Evolutionary conservation across 2,329 filamentous ascomycete species (phyloP).

Genomic region (Xylaria sp.): DNA sequence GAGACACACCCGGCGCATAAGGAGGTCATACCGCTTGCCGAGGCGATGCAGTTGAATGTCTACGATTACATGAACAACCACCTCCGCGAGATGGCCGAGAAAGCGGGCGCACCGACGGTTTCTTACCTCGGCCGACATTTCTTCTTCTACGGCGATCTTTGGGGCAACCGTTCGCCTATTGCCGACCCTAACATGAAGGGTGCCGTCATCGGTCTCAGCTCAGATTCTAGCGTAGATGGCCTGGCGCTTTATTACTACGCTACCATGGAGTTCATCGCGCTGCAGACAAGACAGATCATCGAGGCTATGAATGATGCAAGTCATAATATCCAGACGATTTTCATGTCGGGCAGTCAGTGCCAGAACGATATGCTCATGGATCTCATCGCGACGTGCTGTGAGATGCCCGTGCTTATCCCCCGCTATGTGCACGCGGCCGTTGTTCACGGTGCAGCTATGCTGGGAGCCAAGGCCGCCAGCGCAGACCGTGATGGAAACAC

Average conservation of each 20-base stretch:
- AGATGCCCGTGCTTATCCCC: conserved; percentile 89
- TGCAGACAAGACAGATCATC: conserved; percentile 94
- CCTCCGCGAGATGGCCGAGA: conserved; percentile 68
- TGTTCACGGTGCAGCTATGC: conserved; percentile 96
- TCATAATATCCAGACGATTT: conserved; percentile 84
- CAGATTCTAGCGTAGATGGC: conserved; percentile 79
- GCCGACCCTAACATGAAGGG: conserved; percentile 93
- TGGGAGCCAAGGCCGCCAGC: conserved; percentile 94
- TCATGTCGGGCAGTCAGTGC: conserved; percentile 98
- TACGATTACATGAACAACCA: conserved; percentile 94
- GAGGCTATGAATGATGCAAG: conserved; percentile 88
- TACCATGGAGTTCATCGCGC: conserved; percentile 95
- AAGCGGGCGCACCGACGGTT: conserved; percentile 65
- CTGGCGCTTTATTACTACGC: conserved; percentile 91
- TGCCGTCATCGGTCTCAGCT: conserved; percentile 77
- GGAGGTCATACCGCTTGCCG: conserved; percentile 70
- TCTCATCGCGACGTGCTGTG: conserved; percentile 82
- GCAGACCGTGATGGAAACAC: conserved; percentile 70
- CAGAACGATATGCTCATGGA: conserved; percentile 91
- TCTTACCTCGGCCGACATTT: conserved; percentile 86
- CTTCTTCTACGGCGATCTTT: conserved; percentile 98
- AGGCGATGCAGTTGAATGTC: conserved; percentile 79
- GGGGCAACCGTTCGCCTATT: conserved; percentile 91
- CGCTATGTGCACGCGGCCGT: conserved; percentile 93
- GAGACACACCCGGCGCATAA: conserved; percentile 91